Evolutionary conservation across 495 filamentous ascomycete species (phyloP).

Genomic region (Poronia punctata): DNA sequence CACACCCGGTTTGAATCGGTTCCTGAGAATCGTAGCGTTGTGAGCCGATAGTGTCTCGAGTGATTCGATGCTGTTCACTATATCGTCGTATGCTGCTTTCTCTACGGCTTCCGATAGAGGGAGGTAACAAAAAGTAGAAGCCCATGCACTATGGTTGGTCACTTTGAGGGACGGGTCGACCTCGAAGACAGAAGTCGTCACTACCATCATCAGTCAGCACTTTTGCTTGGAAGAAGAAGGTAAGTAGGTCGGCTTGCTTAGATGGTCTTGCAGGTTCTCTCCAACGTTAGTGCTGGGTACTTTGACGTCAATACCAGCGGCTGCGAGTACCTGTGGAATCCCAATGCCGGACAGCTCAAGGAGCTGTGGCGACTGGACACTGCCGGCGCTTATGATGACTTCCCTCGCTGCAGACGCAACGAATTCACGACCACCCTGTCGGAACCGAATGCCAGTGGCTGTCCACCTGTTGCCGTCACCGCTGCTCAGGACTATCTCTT

Average conservation of each 20-base stretch:
- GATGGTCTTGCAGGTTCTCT: constrained; percentile 51
- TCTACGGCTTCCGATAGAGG: constrained; percentile 33
- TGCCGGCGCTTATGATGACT: constrained; percentile 48
- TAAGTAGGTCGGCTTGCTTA: constrained; percentile 27
- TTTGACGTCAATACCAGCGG: constrained; percentile 35
- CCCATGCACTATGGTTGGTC: constrained; percentile 30
- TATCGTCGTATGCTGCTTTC: no score
- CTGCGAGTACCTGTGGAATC: constrained; percentile 26
- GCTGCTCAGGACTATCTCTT: constrained; percentile 28
- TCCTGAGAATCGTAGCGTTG: constrained; percentile 18
- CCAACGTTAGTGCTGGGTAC: constrained; percentile 45
- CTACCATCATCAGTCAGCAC: constrained; percentile 11
- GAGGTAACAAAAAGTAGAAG: constrained; percentile 40
- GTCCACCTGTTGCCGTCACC: constrained; percentile 18
- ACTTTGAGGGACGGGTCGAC: constrained; percentile 34
- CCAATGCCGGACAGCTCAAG: constrained; percentile 56
- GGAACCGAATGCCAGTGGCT: constrained; percentile 40
- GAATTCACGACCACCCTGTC: constrained; percentile 21
- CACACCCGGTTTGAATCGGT: constrained; percentile 26
- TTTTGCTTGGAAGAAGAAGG: neutral
- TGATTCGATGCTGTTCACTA: constrained; percentile 1
- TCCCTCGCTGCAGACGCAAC: constrained; percentile 32
- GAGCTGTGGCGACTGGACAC: constrained; percentile 46
- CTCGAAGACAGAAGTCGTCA: constrained; percentile 42
- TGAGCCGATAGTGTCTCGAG: constrained; percentile 1